phyloP scores from a whole-genome alignment of 495 filamentous ascomycete genomes.

The Talaromyces liani region DNA sequence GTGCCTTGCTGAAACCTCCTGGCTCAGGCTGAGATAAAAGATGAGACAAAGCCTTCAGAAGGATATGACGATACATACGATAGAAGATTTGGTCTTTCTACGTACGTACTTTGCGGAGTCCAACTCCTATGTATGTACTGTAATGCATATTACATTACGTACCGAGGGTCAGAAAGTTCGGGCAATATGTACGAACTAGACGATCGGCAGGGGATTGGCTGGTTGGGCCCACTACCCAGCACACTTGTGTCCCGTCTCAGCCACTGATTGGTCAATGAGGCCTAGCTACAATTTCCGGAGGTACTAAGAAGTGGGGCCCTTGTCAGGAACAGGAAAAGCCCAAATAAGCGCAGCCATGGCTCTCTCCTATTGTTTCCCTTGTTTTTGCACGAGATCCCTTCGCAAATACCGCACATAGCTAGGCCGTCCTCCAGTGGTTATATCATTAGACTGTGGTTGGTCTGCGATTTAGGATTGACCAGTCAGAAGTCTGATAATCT shows the following conservation, averaged over 20 bases:
- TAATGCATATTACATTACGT: not conserved
- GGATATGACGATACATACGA: no score
- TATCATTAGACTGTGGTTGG: not conserved
- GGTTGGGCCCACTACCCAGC: not conserved
- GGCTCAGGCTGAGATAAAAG: no score
- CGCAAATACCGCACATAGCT: not conserved
- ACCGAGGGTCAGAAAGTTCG: no score
- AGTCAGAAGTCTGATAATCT: not conserved
- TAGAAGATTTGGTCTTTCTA: no score
- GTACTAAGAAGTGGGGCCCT: constrained; percentile 11
- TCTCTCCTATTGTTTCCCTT: not conserved
- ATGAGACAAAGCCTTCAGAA: no score
- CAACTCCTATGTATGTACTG: not conserved
- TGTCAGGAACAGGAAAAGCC: constrained; percentile 24
- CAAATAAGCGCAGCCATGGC: constrained; percentile 12
- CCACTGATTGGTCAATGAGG: not conserved
- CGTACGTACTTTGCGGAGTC: not conserved
- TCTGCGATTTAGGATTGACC: not conserved
- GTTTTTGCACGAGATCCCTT: not conserved
- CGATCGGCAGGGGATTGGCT: not conserved
- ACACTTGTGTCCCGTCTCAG: not conserved
- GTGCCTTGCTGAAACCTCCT: no score
- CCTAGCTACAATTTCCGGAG: not conserved
- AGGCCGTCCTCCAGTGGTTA: not conserved
- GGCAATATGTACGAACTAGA: not conserved